Base-by-base conservation (phyloP, 164 flowering plant species). In the Piper longum region DNA sequence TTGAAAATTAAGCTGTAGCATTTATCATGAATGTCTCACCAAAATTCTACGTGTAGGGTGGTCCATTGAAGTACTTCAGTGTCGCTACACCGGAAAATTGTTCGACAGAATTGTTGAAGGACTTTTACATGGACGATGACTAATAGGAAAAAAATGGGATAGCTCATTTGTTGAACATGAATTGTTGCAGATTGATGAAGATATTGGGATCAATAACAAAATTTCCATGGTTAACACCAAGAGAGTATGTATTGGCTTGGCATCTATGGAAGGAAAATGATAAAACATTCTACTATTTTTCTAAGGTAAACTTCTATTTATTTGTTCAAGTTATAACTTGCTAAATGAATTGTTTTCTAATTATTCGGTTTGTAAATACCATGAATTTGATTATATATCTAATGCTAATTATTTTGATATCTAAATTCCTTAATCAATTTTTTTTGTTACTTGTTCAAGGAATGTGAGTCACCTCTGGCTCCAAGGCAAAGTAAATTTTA, bases 221-320 rank as follows among this genome's bases (percentile, higher is more conserved):
- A 69, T 85, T 90, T 55, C 96, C 97, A 3, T 71, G 90, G 13
- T 68, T 93, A 75, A 85, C 89, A 58, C 87, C 84, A 16, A 88
- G 97, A 70, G 99, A 93, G 69, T 90, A 93, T 54, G 75, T 90
- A 59, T 67, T 87, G 69, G 89, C 92, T 57, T 90, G 99, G 97
- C 86, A 83, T 66, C 19, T 90, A 63, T 93, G 99, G 99, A 87
- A 90, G 75, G 95, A 88, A 39, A 75, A 69, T 52, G 85, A 85
- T 48, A 74, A 78, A 42, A 74, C 83, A 11, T 90, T 80, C 71
- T 93, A 87, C 76, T 93, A 96, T 73, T 78, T 81, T 72, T 82
- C 67, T 52, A 89, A 82, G 88, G 96, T 89, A 72, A 72, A 26
- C 36, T 26, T 26, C 36, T 26, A 26, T 0, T 26, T 26, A 26